Conservation (phyloP, 2,329 filamentous ascomycete species). For the Sordariomycetes sp. region DNA sequence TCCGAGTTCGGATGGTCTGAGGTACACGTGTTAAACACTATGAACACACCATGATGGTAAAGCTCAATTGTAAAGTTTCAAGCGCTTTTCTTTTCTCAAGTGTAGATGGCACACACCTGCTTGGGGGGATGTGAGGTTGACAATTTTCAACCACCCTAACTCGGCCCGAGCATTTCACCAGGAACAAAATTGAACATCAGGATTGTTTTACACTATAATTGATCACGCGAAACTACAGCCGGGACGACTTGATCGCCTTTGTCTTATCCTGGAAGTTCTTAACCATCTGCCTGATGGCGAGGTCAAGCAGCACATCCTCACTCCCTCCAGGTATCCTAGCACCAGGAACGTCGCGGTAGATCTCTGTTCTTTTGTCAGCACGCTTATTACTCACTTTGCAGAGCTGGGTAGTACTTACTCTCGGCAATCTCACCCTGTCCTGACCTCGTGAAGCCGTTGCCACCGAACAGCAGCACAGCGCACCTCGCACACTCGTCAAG, state of each 20-base stretch:
- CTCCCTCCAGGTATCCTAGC: constrained; percentile 11
- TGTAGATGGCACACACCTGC: too few relatives aligned
- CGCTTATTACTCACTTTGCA: neutral
- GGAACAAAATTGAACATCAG: too few relatives aligned
- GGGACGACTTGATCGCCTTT: neutral
- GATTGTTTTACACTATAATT: neutral
- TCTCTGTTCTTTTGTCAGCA: constrained; percentile 8
- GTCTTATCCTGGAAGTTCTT: constrained; percentile 8
- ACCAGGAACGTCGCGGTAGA: constrained; percentile 18
- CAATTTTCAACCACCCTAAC: too few relatives aligned
- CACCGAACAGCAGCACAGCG: constrained; percentile 63
- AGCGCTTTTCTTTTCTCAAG: too few relatives aligned
- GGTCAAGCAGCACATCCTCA: constrained; percentile 13
- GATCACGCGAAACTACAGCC: neutral
- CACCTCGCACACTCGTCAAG: constrained; percentile 62
- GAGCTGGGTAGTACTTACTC: constrained; percentile 35
- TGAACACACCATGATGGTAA: too few relatives aligned
- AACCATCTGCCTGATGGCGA: constrained; percentile 11
- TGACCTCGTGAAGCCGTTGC: constrained; percentile 60
- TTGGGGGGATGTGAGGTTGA: too few relatives aligned
- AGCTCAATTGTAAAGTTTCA: too few relatives aligned
- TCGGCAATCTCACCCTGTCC: constrained; percentile 66
- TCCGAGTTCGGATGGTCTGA: too few relatives aligned
- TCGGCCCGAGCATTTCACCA: too few relatives aligned
- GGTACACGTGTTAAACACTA: too few relatives aligned